A percentile compares a stretch with the other conserved stretches of the same genome.
Conservation (phyloP, 306 rosid genomes). For the Adenanthera pavonina region DNA sequence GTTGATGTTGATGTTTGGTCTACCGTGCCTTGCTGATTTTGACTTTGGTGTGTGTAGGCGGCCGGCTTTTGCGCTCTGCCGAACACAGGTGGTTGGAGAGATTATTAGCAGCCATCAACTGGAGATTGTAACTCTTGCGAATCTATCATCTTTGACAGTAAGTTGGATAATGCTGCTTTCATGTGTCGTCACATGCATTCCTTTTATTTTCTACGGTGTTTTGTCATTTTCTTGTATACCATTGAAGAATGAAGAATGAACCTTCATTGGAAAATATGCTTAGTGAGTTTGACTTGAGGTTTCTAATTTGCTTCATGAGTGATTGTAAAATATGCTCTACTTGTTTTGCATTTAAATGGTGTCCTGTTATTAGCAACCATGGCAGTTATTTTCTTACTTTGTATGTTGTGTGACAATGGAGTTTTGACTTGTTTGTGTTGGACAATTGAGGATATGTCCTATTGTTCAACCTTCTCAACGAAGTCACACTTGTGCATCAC, state of each 20-base stretch:
- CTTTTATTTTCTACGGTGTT: background rate
- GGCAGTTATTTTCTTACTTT: background rate
- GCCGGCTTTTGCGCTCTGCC: conserved; percentile 52
- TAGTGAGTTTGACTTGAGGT: background rate
- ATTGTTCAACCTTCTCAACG: background rate
- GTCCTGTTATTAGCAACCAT: background rate
- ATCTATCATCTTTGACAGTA: conserved; percentile 62
- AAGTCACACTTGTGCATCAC: background rate
- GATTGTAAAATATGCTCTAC: background rate
- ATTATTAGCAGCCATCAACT: conserved; percentile 46
- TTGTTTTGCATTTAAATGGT: background rate
- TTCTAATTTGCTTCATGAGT: background rate
- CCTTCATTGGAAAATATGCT: background rate
- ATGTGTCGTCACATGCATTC: conserved; percentile 27
- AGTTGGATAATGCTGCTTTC: conserved; percentile 33
- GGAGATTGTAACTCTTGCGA: conserved; percentile 67
- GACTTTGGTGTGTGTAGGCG: conserved; percentile 40
- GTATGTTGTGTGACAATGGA: background rate
- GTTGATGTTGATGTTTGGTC: conserved; percentile 32
- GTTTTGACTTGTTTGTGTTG: background rate
- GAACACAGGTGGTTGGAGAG: conserved; percentile 38
- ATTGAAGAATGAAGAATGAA: background rate
- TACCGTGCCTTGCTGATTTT: background rate
- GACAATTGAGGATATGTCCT: background rate
- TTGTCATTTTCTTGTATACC: background rate